Evolutionary conservation across 164 flowering plant genomes (phyloP), one percentile per base, ranked within the genome.

Genomic region (Vitis cinerea): DNA sequence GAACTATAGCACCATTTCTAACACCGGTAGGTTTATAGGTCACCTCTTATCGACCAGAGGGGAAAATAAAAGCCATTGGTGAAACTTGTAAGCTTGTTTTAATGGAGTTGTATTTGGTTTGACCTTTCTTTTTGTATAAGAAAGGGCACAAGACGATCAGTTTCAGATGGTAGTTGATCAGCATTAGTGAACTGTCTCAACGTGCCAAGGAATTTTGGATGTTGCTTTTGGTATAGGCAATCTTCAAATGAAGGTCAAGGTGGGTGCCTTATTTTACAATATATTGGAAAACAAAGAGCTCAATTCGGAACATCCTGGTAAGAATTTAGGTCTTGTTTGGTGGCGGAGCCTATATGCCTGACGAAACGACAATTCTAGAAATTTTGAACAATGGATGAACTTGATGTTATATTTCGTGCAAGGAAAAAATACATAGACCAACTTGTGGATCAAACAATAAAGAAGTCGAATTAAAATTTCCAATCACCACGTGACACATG

Each of bases 111-210:
- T 67, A 76, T 74, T 83, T 82, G 88, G 87, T 81, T 71, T 72
- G 89, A 83, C 87, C 52, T 37, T 37, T 37, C 55, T 10, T 71
- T 57, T 49, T 16, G 12, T 23, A 0, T n/a, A 60, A 51, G 64
- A 52, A 31, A 48, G 27, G 27, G 57, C 56, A 31, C 50, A 60
- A 68, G 69, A 13, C 50, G 71, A 64, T 60, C 44, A 59, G 11
- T 76, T 75, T 48, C 62, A 23, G 4, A 60, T 30, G 83, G 82
- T 87, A 70, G 92, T 72, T 88, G 66, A 88, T 72, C 89, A 63
- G 75, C 62, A 50, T 57, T 50, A 7, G 48, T 44, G 23, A 3
- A 9, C 50, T 64, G 60, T 70, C 63, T 29, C 52, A 50, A 59
- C 65, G 59, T 61, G 64, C 37, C 50, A 62, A 63, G 49, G 65